These are phyloP conservation scores for Apophysomyces elegans DNA, from an alignment of 371 early-diverging fungal species.

Conservation along the genomic window DNA sequence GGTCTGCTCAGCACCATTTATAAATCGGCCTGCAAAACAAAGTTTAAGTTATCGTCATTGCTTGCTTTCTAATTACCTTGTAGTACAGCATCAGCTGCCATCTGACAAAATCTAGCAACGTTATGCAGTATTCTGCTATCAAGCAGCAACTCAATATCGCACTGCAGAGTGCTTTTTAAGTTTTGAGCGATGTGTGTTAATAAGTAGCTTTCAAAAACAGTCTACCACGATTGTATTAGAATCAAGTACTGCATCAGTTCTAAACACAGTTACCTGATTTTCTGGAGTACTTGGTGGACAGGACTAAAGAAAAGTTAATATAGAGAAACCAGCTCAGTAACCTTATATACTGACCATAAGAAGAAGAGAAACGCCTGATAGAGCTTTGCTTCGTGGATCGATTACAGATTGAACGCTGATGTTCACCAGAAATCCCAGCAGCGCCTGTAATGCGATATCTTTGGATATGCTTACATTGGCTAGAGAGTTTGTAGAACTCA, in stretches of 20 bases:
- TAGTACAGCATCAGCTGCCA: slow-evolving; percentile 71
- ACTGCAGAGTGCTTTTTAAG: slow-evolving; percentile 56
- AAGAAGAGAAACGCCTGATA: slow-evolving; percentile 49
- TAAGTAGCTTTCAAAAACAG: slow-evolving; percentile 59
- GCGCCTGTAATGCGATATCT: slow-evolving; percentile 38
- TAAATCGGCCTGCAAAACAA: slow-evolving; percentile 50
- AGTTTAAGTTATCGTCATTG: background rate
- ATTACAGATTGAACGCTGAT: slow-evolving; percentile 62
- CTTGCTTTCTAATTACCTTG: slow-evolving; percentile 47
- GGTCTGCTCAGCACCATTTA: slow-evolving; percentile 57
- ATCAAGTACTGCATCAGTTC: background rate
- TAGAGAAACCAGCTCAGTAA: background rate
- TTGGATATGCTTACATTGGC: slow-evolving; percentile 19
- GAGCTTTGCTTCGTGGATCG: slow-evolving; percentile 47
- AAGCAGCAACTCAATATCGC: slow-evolving; percentile 42
- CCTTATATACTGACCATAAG: slow-evolving; percentile 45
- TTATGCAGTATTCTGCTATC: slow-evolving; percentile 55
- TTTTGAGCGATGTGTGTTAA: slow-evolving; percentile 61
- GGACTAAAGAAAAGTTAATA: slow-evolving; percentile 15
- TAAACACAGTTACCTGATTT: slow-evolving; percentile 26
- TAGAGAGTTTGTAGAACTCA: slow-evolving; percentile 18
- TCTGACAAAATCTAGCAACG: slow-evolving; percentile 60
- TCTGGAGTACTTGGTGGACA: slow-evolving; percentile 48
- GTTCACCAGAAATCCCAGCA: slow-evolving; percentile 59
- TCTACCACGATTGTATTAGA: background rate